Conservation (phyloP, 345 rosid genomes). For the Cochlearia excelsa region DNA sequence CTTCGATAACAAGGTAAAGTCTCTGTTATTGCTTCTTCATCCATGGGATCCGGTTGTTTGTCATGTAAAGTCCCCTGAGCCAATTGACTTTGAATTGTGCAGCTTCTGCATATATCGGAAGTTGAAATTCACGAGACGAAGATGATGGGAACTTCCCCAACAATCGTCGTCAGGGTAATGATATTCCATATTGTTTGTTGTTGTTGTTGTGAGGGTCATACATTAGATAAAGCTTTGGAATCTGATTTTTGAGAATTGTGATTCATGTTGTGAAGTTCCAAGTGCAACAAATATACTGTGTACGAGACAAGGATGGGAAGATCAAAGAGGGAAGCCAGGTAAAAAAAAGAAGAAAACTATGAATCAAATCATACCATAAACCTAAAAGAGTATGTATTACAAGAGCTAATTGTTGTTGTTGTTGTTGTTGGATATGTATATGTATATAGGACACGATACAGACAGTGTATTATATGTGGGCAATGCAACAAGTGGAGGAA, state of each 20-base stretch:
- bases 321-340: constrained; percentile 92
- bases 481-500: constrained; percentile 90
- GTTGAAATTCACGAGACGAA: constrained; percentile 82
- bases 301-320: constrained; percentile 66
- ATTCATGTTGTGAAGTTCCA: constrained; percentile 53
- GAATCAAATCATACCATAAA: background rate
- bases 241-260: too few species aligned
- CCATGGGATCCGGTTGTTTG: too few species aligned
- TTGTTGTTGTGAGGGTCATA: too few species aligned
- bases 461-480: constrained; percentile 78
- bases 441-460: constrained; percentile 73
- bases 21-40: too few species aligned
- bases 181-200: background rate
- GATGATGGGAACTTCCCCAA: constrained; percentile 88
- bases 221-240: too few species aligned
- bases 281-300: constrained; percentile 80
- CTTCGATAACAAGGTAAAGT: constrained; percentile 74
- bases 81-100: constrained; percentile 17
- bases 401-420: too few species aligned
- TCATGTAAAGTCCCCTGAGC: too few species aligned
- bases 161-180: constrained; percentile 68
- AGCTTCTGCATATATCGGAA: constrained; percentile 89
- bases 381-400: background rate
- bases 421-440: background rate
- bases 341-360: constrained; percentile 4